Evolutionary conservation across 352 stramenopile species (phyloP), one percentile per base, ranked within the genome.

Genomic region (Aphanomyces euteiches): DNA sequence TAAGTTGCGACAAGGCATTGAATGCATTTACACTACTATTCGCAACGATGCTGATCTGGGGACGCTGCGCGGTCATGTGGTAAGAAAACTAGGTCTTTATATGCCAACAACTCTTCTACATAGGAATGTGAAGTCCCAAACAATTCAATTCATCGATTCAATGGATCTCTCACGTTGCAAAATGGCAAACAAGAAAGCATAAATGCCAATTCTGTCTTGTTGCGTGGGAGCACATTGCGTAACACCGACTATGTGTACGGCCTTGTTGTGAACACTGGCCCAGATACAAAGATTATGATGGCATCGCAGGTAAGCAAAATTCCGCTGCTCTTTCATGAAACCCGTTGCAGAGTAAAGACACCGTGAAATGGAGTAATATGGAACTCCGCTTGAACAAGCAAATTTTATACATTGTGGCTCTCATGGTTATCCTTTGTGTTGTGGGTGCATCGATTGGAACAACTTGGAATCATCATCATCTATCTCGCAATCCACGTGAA

Each of bases 171-270:
- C 53, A 83, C 75, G 34, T 61, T 96, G 13, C 28, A 80, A 15
- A 75, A 74, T 53, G 79, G 80, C 5, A 81, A 75, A 56, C 86
- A 91, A 67, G 86, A 93, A 69, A 80, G 84, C 8, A 87, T 96
- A 57, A 82, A 90, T 7, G 83, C 84, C 17, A 88, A 93, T 54
- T 79, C 85, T 1, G 73, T 98, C 12, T 75, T 97, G 34, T 75
- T 98, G 28, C 87, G 93, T 3, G 93, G 92, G 17, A 96, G 88
- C 1, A 90, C 82, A 47, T 56, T 98, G 10, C 86, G 92, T 7
- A 97, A 97, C 75, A 97, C 92, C 0, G 89, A 97, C 61, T 97
- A 83, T 56, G 92, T 97, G 36, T 95, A 96, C 61, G 90, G 91
- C 0, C 69, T 97, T 5, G 89, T 97, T 7, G 81, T 98, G 47